phyloP scores from a whole-genome alignment of 805 yeast species.

The Cyberlindnera japonica region DNA sequence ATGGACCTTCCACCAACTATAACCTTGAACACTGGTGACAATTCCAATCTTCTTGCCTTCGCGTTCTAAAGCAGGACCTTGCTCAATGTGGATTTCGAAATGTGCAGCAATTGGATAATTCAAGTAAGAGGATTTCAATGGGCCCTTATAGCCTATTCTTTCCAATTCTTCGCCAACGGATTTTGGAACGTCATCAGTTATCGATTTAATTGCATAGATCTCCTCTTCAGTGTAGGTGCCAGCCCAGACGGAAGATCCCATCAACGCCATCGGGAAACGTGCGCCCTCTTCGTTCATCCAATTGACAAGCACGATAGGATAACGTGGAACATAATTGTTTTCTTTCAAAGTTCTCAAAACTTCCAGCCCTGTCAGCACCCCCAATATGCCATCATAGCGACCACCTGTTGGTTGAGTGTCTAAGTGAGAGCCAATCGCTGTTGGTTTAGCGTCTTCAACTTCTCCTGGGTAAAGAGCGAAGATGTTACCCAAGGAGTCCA shows the following conservation, averaged over 20 bases:
- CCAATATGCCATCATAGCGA: conserved; percentile 68
- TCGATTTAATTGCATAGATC: conserved; percentile 48
- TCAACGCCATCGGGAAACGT: conserved; percentile 63
- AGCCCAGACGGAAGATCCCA: conserved; percentile 69
- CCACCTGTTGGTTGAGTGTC: conserved; percentile 83
- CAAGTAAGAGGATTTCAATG: conserved; percentile 42
- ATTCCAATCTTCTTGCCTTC: conserved; percentile 56
- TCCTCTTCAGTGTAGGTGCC: conserved; percentile 44
- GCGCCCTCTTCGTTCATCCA: conserved; percentile 86
- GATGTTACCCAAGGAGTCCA: conserved; percentile 67
- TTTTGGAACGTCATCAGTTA: conserved; percentile 46
- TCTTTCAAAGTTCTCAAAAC: conserved; percentile 62
- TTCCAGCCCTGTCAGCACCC: conserved; percentile 66
- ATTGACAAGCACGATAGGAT: conserved; percentile 59
- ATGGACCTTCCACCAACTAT: conserved; percentile 55
- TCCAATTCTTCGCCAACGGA: conserved; percentile 51
- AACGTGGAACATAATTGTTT: conserved; percentile 54
- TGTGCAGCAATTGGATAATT: conserved; percentile 60
- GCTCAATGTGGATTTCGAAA: conserved; percentile 74
- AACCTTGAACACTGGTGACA: conserved; percentile 65
- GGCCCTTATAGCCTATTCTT: conserved; percentile 63
- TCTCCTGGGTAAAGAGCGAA: conserved; percentile 63
- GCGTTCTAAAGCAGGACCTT: conserved; percentile 67
- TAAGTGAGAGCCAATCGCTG: conserved; percentile 68
- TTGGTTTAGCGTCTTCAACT: conserved; percentile 45